These are phyloP conservation scores for Pulveroboletus sp. DNA, from an alignment of 768 basidiomycete species.

Conservation along the genomic window DNA sequence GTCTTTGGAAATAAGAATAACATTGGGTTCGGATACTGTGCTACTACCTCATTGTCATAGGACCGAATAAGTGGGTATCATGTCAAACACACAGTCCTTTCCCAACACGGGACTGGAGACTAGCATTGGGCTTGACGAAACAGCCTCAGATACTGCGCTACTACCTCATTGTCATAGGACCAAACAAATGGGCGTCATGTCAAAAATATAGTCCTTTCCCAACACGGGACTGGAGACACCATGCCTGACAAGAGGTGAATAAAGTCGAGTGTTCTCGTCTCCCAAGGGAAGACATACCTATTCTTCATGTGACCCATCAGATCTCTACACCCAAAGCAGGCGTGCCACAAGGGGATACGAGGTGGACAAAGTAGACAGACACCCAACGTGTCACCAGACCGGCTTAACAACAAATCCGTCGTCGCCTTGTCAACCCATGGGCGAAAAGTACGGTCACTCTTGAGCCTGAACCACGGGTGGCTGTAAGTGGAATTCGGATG, in stretches of 20 bases:
- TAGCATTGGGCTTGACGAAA: neutral
- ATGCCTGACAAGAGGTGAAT: constrained; percentile 13
- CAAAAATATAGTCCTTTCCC: constrained; percentile 17
- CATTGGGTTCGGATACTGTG: too few species aligned
- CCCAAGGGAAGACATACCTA: constrained; percentile 10
- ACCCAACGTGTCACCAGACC: neutral
- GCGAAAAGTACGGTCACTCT: neutral
- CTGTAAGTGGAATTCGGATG: constrained; percentile 11
- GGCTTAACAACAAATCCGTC: neutral
- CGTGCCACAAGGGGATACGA: constrained; percentile 25
- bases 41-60: constrained; percentile 1
- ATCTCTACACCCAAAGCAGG: constrained; percentile 14
- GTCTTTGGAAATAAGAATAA: neutral
- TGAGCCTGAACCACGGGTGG: constrained; percentile 9
- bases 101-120: constrained; percentile 6
- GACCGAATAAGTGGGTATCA: constrained; percentile 13
- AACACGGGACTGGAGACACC: constrained; percentile 10
- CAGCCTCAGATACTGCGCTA: neutral
- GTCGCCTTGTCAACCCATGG: neutral
- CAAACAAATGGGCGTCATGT: constrained; percentile 15
- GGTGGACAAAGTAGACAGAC: constrained; percentile 25
- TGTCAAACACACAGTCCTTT: constrained; percentile 18
- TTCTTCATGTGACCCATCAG: constrained; percentile 17
- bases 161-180: constrained; percentile 1
- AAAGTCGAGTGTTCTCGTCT: neutral